Evolutionary conservation across 148 eudicot species (phyloP), one percentile per base, ranked within the genome.

Genomic region (Cornus kousa): DNA sequence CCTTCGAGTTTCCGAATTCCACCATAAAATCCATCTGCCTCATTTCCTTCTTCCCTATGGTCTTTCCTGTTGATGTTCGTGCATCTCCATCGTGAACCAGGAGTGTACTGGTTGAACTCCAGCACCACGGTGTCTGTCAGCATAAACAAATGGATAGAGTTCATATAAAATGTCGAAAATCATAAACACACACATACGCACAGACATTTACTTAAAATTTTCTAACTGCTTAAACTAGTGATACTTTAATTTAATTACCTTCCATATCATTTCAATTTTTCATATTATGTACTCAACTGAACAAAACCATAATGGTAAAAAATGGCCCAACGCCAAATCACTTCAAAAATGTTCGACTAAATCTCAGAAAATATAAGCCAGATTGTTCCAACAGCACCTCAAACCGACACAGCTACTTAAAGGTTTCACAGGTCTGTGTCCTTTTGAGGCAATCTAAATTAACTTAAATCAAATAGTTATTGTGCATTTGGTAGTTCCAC

Each of bases 31-130:
- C 98, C 99, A 62, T 93, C 99, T 0, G 81, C 88, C 79, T 92
- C 99, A 13, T 92, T 93, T 55, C 99, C 99, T 87, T 87, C 95
- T 83, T 93, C 98, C 17, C 92, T 82, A 31, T 96, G 99, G 80
- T 87, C 86, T 84, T 84, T 96, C 80, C 99, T 83, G 72, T 67
- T 89, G 22, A 96, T 79, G 0, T 43, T 66, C n/a, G 97, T 85
- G 66, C 75, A 78, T 79, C 97, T 88, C 98, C 98, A 94, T 86
- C 94, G 82, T 19, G 97, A 92, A 64, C 93, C 94, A 1, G 85
- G 89, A 5, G 95, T 78, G 85, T 93, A 93, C 76, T 96, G 99
- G 73, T 87, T 91, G 85, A 96, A 96, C 89, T 94, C 95, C 60
- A 96, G 87, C 68, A 87, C 89, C 72, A 93, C 83, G 0, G 81